A percentile compares a stretch with the other conserved stretches of the same genome.
These are phyloP conservation scores for Daldinia bambusicola DNA, from an alignment of 495 filamentous ascomycete species.

Conservation along the genomic window DNA sequence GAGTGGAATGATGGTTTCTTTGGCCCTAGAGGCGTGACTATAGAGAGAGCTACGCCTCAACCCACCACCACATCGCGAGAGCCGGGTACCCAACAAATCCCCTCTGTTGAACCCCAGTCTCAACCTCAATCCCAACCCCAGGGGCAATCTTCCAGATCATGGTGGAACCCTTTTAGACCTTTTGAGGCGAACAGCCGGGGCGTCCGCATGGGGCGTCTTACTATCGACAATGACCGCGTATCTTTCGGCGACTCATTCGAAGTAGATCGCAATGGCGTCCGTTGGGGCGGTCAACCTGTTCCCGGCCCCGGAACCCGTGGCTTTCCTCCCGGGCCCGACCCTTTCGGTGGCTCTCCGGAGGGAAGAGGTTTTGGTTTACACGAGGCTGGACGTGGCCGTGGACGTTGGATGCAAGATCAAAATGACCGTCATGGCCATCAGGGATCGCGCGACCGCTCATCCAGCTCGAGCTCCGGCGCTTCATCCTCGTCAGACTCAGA, in stretches of 20 bases:
- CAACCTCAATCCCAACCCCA: conserved; percentile 21
- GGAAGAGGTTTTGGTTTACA: conserved; percentile 24
- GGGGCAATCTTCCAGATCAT: conserved; percentile 25
- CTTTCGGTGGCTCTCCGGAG: not conserved
- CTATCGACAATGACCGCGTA: conserved; percentile 53
- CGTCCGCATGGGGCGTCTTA: conserved; percentile 49
- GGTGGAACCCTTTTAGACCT: conserved; percentile 42
- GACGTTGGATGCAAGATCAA: conserved; percentile 8
- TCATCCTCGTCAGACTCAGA: conserved; percentile 47
- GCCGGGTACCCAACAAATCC: not conserved
- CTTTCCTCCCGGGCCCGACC: conserved; percentile 2
- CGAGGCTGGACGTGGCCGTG: conserved; percentile 12
- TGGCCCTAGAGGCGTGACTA: conserved; percentile 50
- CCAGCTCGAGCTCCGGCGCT: conserved; percentile 20
- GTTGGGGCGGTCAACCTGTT: conserved; percentile 37
- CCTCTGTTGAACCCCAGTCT: conserved; percentile 4
- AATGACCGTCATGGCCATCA: not conserved
- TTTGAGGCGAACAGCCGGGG: conserved; percentile 30
- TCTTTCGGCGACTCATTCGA: conserved; percentile 53
- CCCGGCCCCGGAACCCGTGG: not conserved
- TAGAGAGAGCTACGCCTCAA: not conserved
- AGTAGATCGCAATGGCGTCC: conserved; percentile 56
- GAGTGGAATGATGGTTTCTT: conserved; percentile 66
- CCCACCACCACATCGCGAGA: not conserved
- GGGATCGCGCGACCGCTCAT: conserved; percentile 28